A percentile compares a stretch with the other conserved stretches of the same genome.
Conservation (phyloP, 257 asterid genomes). For the Hygrophila difformis region DNA sequence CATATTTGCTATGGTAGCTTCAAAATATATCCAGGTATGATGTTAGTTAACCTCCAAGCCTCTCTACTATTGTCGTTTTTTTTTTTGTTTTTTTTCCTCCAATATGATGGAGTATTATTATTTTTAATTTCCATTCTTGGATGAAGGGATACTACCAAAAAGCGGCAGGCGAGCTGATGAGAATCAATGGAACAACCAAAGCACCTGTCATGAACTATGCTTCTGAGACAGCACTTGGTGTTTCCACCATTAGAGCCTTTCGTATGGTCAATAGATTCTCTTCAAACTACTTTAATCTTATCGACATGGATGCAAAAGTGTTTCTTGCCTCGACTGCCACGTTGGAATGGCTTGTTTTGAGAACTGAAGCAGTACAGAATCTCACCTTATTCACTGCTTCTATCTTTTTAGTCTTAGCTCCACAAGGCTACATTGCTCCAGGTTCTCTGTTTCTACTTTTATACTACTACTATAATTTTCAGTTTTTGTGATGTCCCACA, state of each 20-base stretch:
- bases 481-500: no score
- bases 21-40: slow-evolving; percentile 69
- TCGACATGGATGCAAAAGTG: slow-evolving; percentile 61
- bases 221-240: slow-evolving; percentile 73
- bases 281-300: slow-evolving; percentile 43
- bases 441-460: no score
- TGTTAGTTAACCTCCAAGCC: no score
- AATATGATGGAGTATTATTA: no score
- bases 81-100: no score
- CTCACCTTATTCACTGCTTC: slow-evolving; percentile 56
- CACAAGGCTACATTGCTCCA: slow-evolving; percentile 41
- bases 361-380: slow-evolving; percentile 66
- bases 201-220: slow-evolving; percentile 75
- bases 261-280: slow-evolving; percentile 39
- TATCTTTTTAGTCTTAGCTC: slow-evolving; percentile 36
- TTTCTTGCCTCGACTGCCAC: slow-evolving; percentile 57
- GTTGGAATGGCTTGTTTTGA: slow-evolving; percentile 63
- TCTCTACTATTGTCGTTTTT: no score
- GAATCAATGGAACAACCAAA: slow-evolving; percentile 75
- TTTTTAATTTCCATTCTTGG: no score
- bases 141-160: slow-evolving; percentile 71
- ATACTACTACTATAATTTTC: no score
- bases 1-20: slow-evolving; percentile 37
- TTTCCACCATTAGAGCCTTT: slow-evolving; percentile 62
- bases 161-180: slow-evolving; percentile 68